A percentile compares a stretch with the other conserved stretches of the same genome.
Evolutionary conservation across 2,329 filamentous ascomycete genomes (phyloP).

Genomic region (Trichoderma atroviride): DNA sequence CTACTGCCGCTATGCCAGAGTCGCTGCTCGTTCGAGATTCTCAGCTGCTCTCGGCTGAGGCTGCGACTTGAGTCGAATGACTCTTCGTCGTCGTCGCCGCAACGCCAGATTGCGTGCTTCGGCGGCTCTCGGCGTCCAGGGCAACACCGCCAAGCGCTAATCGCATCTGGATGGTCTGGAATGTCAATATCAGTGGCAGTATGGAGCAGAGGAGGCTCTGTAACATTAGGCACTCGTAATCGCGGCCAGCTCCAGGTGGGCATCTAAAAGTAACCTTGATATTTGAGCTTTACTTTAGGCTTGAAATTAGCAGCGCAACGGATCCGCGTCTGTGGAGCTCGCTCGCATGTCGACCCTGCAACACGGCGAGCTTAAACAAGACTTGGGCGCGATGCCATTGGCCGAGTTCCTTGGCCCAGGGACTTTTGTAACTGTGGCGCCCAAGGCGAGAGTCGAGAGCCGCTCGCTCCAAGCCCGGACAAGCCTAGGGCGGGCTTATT

Average conservation of each 20-base stretch:
- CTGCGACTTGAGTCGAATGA: neutral
- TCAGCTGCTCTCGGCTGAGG: neutral
- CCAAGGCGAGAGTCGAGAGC: constrained; percentile 2
- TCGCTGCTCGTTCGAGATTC: neutral
- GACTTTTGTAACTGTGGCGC: constrained; percentile 26
- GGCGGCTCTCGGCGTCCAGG: constrained; percentile 8
- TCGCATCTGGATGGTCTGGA: neutral
- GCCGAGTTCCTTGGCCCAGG: neutral
- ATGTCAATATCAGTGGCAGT: neutral
- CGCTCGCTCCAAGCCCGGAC: constrained; percentile 11
- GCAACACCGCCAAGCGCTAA: neutral
- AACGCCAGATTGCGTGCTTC: constrained; percentile 16
- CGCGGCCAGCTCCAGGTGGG: neutral
- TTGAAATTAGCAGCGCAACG: constrained; percentile 16
- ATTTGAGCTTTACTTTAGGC: constrained; percentile 20
- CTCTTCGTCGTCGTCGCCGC: neutral
- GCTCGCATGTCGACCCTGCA: constrained; percentile 20
- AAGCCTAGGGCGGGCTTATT: constrained; percentile 6
- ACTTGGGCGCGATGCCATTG: constrained; percentile 19
- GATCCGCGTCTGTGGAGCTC: constrained; percentile 2
- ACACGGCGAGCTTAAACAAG: constrained; percentile 3
- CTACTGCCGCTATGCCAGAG: neutral
- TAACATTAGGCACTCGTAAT: neutral
- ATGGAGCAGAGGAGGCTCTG: neutral
- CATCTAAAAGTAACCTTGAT: constrained; percentile 17